These are phyloP conservation scores for Stramenopiles sp. DNA, from an alignment of 352 stramenopile genomes.

Conservation along the genomic window DNA sequence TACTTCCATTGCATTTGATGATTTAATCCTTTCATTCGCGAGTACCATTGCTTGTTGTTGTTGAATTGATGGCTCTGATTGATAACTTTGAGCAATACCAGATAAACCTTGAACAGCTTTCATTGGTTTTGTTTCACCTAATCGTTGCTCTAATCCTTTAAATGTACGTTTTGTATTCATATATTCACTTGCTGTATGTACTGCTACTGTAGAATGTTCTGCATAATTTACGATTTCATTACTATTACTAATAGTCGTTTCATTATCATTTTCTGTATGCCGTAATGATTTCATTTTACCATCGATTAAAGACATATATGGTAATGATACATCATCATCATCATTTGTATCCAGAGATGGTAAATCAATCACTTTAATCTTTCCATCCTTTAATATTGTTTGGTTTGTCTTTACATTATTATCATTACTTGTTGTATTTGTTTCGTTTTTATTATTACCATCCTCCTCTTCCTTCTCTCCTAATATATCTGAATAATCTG, in stretches of 20 bases:
- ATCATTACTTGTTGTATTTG: constrained; percentile 17
- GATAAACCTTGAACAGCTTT: constrained; percentile 41
- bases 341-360: not conserved
- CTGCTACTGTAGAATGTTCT: not conserved
- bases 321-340: not conserved
- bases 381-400: constrained; percentile 22
- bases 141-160: constrained; percentile 43
- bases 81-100: constrained; percentile 49
- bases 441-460: not conserved
- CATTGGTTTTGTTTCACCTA: constrained; percentile 47
- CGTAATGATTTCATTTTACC: not conserved
- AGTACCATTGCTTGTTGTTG: no score
- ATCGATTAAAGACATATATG: not conserved
- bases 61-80: no score
- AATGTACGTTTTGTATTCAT: constrained; percentile 46
- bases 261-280: not conserved
- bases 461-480: not conserved
- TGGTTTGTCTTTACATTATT: constrained; percentile 31
- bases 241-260: not conserved
- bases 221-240: not conserved
- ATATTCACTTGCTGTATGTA: constrained; percentile 22
- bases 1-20: no score
- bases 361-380: not conserved
- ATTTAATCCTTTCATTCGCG: no score
- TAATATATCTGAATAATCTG: constrained; percentile 45